These are phyloP conservation scores for Scolecobasidium constrictum DNA, from an alignment of 2,329 filamentous ascomycete species.

Conservation along the genomic window DNA sequence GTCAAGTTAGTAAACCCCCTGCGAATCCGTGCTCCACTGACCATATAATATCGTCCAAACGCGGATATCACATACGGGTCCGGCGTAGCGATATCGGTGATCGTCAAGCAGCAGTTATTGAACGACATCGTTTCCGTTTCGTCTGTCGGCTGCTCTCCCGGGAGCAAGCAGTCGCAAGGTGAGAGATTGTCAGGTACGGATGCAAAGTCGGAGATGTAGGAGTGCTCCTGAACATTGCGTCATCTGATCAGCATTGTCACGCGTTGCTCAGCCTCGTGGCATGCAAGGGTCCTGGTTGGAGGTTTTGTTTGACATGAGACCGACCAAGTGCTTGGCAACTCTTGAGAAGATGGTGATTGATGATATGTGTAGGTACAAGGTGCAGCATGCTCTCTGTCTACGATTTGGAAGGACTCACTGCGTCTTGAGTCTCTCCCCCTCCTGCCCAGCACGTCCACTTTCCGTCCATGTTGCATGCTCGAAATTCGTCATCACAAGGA, in stretches of 20 bases:
- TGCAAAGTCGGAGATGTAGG: not conserved
- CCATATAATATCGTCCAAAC: constrained; percentile 34
- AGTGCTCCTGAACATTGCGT: no score
- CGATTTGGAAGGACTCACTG: no score
- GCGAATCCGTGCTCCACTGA: constrained; percentile 12
- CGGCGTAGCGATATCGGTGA: constrained; percentile 29
- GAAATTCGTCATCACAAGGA: no score
- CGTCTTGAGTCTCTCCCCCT: no score
- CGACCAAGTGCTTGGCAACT: not conserved
- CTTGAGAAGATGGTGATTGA: no score
- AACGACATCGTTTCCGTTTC: constrained; percentile 14
- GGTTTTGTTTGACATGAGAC: not conserved
- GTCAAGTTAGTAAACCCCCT: not conserved
- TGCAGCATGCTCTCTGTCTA: no score
- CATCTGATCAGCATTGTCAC: not conserved
- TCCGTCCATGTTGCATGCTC: no score
- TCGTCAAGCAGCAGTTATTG: constrained; percentile 29
- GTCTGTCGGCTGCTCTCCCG: not conserved
- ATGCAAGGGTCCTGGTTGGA: not conserved
- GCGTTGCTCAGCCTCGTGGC: not conserved
- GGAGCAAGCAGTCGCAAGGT: not conserved
- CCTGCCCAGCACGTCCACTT: no score
- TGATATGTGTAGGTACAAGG: no score
- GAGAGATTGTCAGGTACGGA: not conserved
- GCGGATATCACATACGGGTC: constrained; percentile 34